Evolutionary conservation across 2,329 filamentous ascomycete species (phyloP).

Genomic region (Aureobasidium mangrovei): DNA sequence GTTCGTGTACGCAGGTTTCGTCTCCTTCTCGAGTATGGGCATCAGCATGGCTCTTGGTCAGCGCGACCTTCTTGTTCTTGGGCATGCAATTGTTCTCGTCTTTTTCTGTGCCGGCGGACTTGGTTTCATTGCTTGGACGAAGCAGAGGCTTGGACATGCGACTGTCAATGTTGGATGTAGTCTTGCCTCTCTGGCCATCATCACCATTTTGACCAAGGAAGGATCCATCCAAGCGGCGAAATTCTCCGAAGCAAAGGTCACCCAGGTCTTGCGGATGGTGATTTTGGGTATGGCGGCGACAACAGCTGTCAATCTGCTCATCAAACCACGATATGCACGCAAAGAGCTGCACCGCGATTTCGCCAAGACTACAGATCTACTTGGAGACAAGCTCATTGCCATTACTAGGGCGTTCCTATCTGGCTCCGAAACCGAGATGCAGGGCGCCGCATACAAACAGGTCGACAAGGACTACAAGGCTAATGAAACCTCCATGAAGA

Average conservation of each 20-base stretch:
- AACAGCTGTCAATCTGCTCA: conserved; percentile 63
- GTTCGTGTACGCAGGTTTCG: conserved; percentile 65
- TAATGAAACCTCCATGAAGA: conserved; percentile 61
- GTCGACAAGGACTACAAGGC: conserved; percentile 51
- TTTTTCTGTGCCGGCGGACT: conserved; percentile 80
- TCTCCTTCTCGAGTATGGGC: conserved; percentile 82
- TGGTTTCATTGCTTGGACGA: conserved; percentile 59
- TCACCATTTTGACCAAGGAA: conserved; percentile 85
- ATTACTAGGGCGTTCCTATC: conserved; percentile 78
- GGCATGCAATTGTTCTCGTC: conserved; percentile 69
- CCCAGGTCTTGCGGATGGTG: conserved; percentile 75
- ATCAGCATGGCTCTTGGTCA: conserved; percentile 70
- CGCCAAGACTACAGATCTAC: conserved; percentile 61
- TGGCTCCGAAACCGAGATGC: conserved; percentile 70
- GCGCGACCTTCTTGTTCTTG: conserved; percentile 57
- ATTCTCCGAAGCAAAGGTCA: conserved; percentile 72
- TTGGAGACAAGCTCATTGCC: conserved; percentile 72
- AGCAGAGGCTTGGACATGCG: conserved; percentile 30
- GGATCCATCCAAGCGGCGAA: conserved; percentile 74
- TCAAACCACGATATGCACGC: conserved; percentile 73
- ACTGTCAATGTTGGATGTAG: conserved; percentile 57
- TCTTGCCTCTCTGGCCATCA: conserved; percentile 77
- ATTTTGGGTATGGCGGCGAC: conserved; percentile 66
- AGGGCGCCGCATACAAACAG: conserved; percentile 56
- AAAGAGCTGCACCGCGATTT: conserved; percentile 64